Evolutionary conservation across 1,139 yeast species (phyloP).

Genomic region (Geotrichum siamense): DNA sequence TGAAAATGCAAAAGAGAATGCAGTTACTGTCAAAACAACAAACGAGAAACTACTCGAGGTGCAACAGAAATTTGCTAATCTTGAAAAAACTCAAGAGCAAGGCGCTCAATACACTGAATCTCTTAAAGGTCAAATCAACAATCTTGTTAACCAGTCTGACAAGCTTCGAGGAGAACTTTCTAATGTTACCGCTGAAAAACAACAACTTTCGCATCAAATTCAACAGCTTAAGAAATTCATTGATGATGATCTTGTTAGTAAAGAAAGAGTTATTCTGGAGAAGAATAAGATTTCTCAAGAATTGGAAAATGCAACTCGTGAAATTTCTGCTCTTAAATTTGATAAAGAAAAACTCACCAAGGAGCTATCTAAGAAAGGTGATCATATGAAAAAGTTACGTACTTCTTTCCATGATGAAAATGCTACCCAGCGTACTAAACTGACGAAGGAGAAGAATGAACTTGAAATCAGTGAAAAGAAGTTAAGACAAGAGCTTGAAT

Average conservation of each 20-base stretch:
- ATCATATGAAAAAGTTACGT: conserved; percentile 36
- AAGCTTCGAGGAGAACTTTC: conserved; percentile 13
- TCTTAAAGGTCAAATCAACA: conserved; percentile 15
- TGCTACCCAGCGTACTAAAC: conserved; percentile 39
- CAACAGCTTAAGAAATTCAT: conserved; percentile 22
- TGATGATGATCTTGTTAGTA: conserved; percentile 21
- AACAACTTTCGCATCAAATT: conserved; percentile 19
- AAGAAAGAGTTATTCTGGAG: conserved; percentile 22
- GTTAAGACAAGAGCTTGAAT: conserved; percentile 29
- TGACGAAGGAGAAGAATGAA: conserved; percentile 30
- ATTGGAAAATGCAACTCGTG: conserved; percentile 22
- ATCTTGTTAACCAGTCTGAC: conserved; percentile 15
- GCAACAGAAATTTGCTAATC: conserved; percentile 39
- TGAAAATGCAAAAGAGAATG: conserved; percentile 22
- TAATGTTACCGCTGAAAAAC: conserved; percentile 8
- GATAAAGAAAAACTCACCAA: conserved; percentile 28
- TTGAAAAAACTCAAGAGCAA: conserved; percentile 10
- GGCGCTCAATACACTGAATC: conserved; percentile 13
- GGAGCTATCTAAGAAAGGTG: conserved; percentile 24
- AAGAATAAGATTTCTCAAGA: conserved; percentile 28
- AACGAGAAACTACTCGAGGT: conserved; percentile 31
- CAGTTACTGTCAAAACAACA: conserved; percentile 21
- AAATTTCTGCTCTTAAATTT: conserved; percentile 22
- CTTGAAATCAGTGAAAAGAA: conserved; percentile 39
- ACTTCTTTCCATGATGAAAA: conserved; percentile 36